Conservation (phyloP, 345 rosid species). For the Camelina sativa region DNA sequence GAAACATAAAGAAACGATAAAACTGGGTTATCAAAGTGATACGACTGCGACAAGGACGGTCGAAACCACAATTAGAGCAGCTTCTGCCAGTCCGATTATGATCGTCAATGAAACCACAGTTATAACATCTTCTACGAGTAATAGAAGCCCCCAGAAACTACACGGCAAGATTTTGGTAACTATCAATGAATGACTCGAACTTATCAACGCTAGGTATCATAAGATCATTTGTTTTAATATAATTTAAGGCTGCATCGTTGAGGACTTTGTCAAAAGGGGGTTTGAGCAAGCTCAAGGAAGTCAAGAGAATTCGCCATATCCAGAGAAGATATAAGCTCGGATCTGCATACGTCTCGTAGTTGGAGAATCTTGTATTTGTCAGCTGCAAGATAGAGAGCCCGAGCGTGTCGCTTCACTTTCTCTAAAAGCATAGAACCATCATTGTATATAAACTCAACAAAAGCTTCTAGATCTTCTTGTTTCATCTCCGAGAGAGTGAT, state of each 20-base stretch:
- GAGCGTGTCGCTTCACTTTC: background rate
- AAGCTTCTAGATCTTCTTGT: background rate
- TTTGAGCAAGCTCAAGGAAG: background rate
- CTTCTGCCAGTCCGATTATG: too few species aligned
- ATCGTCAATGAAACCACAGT: too few species aligned
- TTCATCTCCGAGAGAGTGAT: background rate
- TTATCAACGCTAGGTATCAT: too few species aligned
- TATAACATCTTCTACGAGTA: too few species aligned
- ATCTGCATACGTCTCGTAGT: background rate
- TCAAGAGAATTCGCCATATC: too few species aligned
- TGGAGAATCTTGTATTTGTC: background rate
- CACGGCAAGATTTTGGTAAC: too few species aligned
- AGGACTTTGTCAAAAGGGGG: background rate
- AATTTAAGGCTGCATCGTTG: background rate
- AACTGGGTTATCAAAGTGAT: too few species aligned
- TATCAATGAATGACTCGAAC: too few species aligned
- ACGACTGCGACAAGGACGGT: too few species aligned
- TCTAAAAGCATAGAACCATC: background rate
- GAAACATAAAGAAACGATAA: too few species aligned
- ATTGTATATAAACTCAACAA: background rate
- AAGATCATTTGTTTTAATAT: background rate
- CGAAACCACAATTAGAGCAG: too few species aligned
- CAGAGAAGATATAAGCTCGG: background rate
- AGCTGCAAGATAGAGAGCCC: background rate
- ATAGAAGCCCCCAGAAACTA: too few species aligned